phyloP scores from a whole-genome alignment of 768 basidiomycete genomes.

The Serendipita vermifera region DNA sequence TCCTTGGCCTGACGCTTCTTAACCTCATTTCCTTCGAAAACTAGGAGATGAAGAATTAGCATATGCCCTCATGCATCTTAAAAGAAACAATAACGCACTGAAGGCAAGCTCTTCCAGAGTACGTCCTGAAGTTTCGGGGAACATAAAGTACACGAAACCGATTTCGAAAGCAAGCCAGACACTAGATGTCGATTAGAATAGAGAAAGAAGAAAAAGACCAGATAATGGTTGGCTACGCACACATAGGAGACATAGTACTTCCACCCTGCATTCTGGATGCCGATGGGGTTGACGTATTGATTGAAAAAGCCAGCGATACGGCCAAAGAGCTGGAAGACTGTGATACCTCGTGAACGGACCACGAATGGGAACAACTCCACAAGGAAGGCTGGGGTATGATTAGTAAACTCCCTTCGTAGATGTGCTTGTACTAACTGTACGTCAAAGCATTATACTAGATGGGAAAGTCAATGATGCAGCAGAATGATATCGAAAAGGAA shows the following conservation, averaged over 20 bases:
- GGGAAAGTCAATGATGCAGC: background rate
- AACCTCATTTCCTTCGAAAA: constrained; percentile 8
- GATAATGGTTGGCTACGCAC: constrained; percentile 3
- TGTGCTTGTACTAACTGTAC: constrained; percentile 29
- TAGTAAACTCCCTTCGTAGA: background rate
- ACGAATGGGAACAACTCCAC: constrained; percentile 60
- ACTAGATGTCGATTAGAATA: constrained; percentile 14
- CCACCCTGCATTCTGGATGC: constrained; percentile 45
- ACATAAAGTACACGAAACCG: constrained; percentile 44
- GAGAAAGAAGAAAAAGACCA: too few species aligned
- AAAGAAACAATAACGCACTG: constrained; percentile 28
- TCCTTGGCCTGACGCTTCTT: constrained; percentile 10
- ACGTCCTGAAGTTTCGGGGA: constrained; percentile 44
- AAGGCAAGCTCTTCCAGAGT: constrained; percentile 49
- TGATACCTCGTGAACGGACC: constrained; percentile 46
- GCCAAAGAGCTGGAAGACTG: constrained; percentile 47
- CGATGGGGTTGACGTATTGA: constrained; percentile 53
- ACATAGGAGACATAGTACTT: constrained; percentile 41
- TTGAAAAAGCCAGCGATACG: constrained; percentile 49
- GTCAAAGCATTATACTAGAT: constrained; percentile 38
- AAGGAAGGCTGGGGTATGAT: constrained; percentile 35
- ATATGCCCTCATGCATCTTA: background rate
- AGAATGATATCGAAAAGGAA: background rate
- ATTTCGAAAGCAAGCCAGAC: constrained; percentile 42
- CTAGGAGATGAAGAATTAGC: background rate